phyloP scores from a whole-genome alignment of 2,329 filamentous ascomycete species.

The Fusarium abutilonis region DNA sequence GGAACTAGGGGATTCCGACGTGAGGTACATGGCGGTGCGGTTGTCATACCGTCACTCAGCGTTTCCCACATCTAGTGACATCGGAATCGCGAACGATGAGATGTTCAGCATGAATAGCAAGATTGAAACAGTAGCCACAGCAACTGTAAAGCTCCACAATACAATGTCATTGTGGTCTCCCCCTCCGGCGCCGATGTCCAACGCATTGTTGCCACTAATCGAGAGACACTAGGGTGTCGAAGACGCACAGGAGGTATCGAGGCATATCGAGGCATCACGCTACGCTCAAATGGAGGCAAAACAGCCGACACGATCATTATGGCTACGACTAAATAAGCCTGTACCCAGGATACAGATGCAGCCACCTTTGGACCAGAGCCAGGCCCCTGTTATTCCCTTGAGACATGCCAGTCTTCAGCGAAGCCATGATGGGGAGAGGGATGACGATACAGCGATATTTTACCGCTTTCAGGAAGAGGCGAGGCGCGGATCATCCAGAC shows the following conservation, averaged over 20 bases:
- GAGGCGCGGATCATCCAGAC: slow-evolving; percentile 20
- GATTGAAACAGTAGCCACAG: slow-evolving; percentile 63
- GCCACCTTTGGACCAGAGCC: slow-evolving; percentile 6
- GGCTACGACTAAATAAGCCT: slow-evolving; percentile 1
- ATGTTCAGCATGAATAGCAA: slow-evolving; percentile 57
- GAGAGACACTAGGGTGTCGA: slow-evolving; percentile 60
- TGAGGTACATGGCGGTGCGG: slow-evolving; percentile 62
- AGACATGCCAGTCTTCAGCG: slow-evolving; percentile 40
- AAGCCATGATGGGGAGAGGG: neutral
- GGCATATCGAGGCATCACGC: slow-evolving; percentile 43
- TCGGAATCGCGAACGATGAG: slow-evolving; percentile 46
- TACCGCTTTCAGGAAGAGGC: slow-evolving; percentile 1
- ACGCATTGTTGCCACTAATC: slow-evolving; percentile 57
- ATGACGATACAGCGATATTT: neutral
- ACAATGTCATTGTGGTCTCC: slow-evolving; percentile 63
- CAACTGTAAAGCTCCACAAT: slow-evolving; percentile 61
- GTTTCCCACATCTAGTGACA: slow-evolving; percentile 54
- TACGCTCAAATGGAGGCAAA: slow-evolving; percentile 13
- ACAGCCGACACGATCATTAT: neutral
- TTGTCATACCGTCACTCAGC: slow-evolving; percentile 67
- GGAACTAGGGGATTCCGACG: slow-evolving; percentile 61
- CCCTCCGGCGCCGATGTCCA: slow-evolving; percentile 49
- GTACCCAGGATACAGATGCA: neutral
- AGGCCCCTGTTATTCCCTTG: slow-evolving; percentile 33
- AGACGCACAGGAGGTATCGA: slow-evolving; percentile 56